Evolutionary conservation across 768 basidiomycete genomes (phyloP), one percentile per base, ranked within the genome.

Genomic region (Porphyrellus cyaneotinctus): DNA sequence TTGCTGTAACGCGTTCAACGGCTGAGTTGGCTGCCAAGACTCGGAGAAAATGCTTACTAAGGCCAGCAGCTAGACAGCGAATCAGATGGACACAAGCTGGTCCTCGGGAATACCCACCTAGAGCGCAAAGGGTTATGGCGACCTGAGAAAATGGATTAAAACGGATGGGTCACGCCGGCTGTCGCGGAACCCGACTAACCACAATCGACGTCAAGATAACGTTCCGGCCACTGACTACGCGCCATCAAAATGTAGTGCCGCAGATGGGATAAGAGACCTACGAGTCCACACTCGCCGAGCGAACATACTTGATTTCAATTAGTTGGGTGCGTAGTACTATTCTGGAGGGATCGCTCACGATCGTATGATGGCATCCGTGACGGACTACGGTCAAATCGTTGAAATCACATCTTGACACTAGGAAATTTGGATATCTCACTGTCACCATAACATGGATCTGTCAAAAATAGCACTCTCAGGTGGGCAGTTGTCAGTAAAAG

Each of bases 371-470:
- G 76, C 78, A 60, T 80, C 73, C 14, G 73, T 75, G 32, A 79
- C 47, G 0, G 76, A 73, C 82, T 83, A 24, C 3, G 45, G 15
- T 26, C 54, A 32, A 49, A 22, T 49, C 30, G n/a, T 31, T 47
- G 22, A 39, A 43, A 39, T 1, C 6, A 20, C 6, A 11, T 23
- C 14, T 32, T 20, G 4, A 39, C 9, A 47, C 14, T 23, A 32
- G 15, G 22, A 35, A 43, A 37, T 31, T n/a, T 36, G 15, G 11
- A 35, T 11, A 2, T 62, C 77, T 65, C 55, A 82, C 81, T 30
- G 82, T 84, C 12, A 77, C 69, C 0, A 74, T 68, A 13, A 82
- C 77, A 64, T 83, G 80, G 18, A 78, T 63, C 81, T 84, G 30
- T 30, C 10, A 30, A 15, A 24, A 35, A 39, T 11, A 31, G 15